A percentile compares a stretch with the other conserved stretches of the same genome.
These are phyloP conservation scores for Colletotrichum sp. DNA, from an alignment of 2,329 filamentous ascomycete species.

Conservation along the genomic window DNA sequence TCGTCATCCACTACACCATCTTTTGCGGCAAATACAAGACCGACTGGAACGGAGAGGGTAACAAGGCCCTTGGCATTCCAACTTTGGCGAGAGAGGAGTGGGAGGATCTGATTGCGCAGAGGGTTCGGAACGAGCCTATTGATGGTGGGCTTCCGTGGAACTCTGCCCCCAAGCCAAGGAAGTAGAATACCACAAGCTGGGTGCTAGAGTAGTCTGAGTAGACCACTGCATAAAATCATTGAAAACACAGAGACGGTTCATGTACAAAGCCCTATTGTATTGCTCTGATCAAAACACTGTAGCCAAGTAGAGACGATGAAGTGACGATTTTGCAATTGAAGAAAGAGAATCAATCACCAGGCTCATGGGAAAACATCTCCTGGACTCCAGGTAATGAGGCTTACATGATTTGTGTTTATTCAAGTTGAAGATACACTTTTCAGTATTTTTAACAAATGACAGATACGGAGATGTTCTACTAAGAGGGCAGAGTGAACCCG, in stretches of 20 bases:
- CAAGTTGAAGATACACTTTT: neutral
- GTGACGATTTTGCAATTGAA: too few species aligned
- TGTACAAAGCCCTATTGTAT: fast-evolving
- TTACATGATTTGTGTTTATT: too few species aligned
- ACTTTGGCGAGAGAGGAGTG: neutral
- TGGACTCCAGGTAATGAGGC: too few species aligned
- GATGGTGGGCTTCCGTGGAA: constrained; percentile 1
- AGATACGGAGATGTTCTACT: neutral
- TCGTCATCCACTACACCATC: neutral
- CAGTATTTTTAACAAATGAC: too few species aligned
- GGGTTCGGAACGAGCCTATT: neutral
- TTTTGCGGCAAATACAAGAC: neutral
- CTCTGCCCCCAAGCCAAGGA: neutral
- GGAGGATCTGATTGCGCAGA: neutral
- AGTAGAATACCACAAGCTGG: neutral
- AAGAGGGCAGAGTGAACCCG: neutral
- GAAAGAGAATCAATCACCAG: neutral
- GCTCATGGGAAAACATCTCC: neutral
- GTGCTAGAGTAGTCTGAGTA: too few species aligned
- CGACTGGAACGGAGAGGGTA: neutral
- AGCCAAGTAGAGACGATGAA: too few species aligned
- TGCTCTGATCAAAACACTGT: neutral
- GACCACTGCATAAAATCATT: neutral
- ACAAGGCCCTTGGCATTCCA: neutral
- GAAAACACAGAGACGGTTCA: fast-evolving